Evolutionary conservation across 2,329 filamentous ascomycete species (phyloP).

Genomic region (Trichophaea hybrida): DNA sequence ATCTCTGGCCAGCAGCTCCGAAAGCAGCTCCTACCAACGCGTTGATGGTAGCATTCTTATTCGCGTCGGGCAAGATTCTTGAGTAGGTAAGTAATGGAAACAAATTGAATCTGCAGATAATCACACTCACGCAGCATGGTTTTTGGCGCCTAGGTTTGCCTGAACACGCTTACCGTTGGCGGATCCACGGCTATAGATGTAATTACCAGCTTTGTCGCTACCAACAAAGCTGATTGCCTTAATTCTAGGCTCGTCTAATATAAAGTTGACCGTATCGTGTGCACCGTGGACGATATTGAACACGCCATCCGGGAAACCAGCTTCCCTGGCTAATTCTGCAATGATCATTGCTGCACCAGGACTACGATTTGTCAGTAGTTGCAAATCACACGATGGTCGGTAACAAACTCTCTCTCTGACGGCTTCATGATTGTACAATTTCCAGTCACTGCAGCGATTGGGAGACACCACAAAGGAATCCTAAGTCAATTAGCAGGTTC

Average conservation of each 20-base stretch:
- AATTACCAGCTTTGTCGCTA: slow-evolving; percentile 76
- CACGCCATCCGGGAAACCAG: slow-evolving; percentile 67
- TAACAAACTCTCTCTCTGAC: slow-evolving; percentile 53
- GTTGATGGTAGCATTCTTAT: slow-evolving; percentile 81
- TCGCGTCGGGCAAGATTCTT: slow-evolving; percentile 62
- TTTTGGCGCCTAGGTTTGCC: slow-evolving; percentile 78
- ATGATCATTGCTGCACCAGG: slow-evolving; percentile 76
- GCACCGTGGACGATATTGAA: slow-evolving; percentile 72
- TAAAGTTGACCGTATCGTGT: slow-evolving; percentile 69
- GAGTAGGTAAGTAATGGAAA: neutral
- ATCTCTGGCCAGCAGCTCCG: slow-evolving; percentile 69
- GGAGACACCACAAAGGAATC: slow-evolving; percentile 86
- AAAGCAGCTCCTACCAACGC: slow-evolving; percentile 73
- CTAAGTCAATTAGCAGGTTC: slow-evolving; percentile 6
- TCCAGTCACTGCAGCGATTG: slow-evolving; percentile 67
- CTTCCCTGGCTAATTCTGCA: slow-evolving; percentile 63
- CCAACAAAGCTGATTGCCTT: slow-evolving; percentile 80
- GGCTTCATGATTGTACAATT: slow-evolving; percentile 79
- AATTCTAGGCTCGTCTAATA: slow-evolving; percentile 70
- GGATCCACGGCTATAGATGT: slow-evolving; percentile 64
- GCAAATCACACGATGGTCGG: neutral
- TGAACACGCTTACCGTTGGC: slow-evolving; percentile 80
- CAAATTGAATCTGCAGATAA: neutral
- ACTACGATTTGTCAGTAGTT: slow-evolving; percentile 14
- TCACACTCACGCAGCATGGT: slow-evolving; percentile 50